A percentile compares a stretch with the other conserved stretches of the same genome.
phyloP scores from a whole-genome alignment of 768 basidiomycete genomes.

The Lactarius sanguifluus region DNA sequence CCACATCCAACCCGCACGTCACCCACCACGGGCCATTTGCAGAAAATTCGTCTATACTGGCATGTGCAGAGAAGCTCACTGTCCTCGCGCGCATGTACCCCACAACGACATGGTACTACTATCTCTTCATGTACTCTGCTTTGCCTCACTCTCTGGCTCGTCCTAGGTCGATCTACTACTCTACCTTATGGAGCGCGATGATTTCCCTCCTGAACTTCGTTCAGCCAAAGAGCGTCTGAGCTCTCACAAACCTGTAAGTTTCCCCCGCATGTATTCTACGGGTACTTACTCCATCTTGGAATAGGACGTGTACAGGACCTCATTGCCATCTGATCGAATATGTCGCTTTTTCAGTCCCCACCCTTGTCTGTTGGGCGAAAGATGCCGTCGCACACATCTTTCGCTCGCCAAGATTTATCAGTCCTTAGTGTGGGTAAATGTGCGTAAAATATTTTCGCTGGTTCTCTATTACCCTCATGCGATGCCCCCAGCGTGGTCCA shows the following conservation, averaged over 20 bases:
- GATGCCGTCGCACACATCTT: constrained; percentile 2
- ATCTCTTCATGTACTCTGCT: neutral
- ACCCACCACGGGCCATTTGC: too few relatives aligned
- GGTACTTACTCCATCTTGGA: neutral
- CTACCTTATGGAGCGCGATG: neutral
- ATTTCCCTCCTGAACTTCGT: constrained; percentile 8
- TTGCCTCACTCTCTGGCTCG: neutral
- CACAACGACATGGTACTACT: constrained; percentile 6
- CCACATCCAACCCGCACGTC: too few relatives aligned
- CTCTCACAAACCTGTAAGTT: neutral
- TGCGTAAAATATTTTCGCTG: neutral
- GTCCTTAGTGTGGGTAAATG: neutral
- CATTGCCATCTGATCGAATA: neutral
- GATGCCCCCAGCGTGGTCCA: neutral
- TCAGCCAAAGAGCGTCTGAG: neutral
- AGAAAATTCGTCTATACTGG: constrained; percentile 13
- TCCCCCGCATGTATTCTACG: neutral
- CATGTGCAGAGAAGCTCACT: neutral
- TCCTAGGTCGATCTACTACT: neutral
- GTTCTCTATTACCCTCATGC: neutral
- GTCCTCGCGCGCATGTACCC: constrained; percentile 12
- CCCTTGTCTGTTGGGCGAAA: accelerated
- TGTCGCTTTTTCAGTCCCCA: neutral
- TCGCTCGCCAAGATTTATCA: neutral
- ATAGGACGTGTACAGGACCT: neutral